Base-by-base conservation (phyloP, 2,329 filamentous ascomycete species). In the Fusarium verticillioides region DNA sequence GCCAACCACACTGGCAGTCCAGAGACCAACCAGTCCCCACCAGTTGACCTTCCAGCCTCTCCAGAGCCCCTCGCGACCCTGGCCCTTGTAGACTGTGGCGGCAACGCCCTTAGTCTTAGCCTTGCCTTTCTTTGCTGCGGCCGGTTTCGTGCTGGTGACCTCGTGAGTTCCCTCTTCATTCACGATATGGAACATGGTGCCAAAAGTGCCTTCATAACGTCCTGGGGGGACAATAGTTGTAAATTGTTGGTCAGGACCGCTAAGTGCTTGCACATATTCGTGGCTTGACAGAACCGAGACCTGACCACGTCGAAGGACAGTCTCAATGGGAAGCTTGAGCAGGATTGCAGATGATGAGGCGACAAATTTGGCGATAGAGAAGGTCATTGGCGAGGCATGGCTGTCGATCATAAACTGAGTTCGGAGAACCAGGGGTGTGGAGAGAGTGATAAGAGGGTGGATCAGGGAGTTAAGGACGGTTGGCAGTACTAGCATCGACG, bases 251-350 rank as follows among this genome's bases (percentile, higher is more conserved):
- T 81, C 82, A 34, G 81, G 78, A 47, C 78, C 78, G 26, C 86
- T 84, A 7, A 89, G 81, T 1, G 90, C 88, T 16, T 82, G 80
- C 5, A 87, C 73, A 63, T 90, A 88, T 16, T 83, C 78, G 3
- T 87, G 86, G 19, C 87, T 86, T 21, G 87, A 87, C 50, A 94
- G 87, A 2, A 94, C 90, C 4, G 91, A 87, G 66, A 96, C 92
- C 82, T 99, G 96, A 9, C 94, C 96, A 67, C 96, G 90, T 53
- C 96, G 92, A 12, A 98, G 88, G 21, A 97, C 93, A 2, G 96
- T 98, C 83, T 99, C 96, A 9, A 98, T 86, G 0, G 96, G 96
- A 18, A 98, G 89, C 78, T 96, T 95, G 74, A 97, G 83, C 77
- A 96, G 93, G 37, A 98, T 89, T 54, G 97, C 95, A 5, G 91